Evolutionary conservation across 179 eudicot genomes (phyloP), one percentile per base, ranked within the genome.

Genomic region (Sideroxylon spinosum): DNA sequence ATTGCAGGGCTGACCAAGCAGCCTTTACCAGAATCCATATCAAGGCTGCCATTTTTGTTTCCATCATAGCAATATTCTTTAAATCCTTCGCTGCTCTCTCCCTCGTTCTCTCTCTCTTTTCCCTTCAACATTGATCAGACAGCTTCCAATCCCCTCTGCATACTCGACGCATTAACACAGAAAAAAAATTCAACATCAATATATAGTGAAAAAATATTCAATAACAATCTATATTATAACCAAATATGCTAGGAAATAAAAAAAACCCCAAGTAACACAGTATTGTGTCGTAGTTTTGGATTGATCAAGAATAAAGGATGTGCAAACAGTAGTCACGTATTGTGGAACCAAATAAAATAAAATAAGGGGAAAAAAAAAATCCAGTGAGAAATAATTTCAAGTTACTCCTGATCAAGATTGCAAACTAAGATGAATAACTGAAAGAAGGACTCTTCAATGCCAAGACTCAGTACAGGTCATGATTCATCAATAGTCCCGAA

Each of bases 71-170:
- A 2, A 63, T 77, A 52, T 50, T 59, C 80, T 46, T 13, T 20
- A 14, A 29, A 22, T 7, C 53, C 25, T 6, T 79, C 71, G 22
- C 70, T 64, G 28, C 70, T 64, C 13, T 49, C 77, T 61, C 80
- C 83, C 6, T 70, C 80, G 29, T 66, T 69, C 23, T 73, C 63
- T 23, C 53, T 76, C n/a, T 74, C 83, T 22, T 68, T 29, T 59
- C 75, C 82, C 56, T 78, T 71, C 17, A 22, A 52, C 86, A 80
- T 80, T 55, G 75, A 57, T 32, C 9, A 73, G 48, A 76, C 82
- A 53, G 62, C 46, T 28, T 68, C 62, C 56, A 32, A 19, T 46
- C 56, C 16, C 16, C 71, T 49, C 57, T 70, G 66, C 20, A 14
- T 46, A 22, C 29, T 67, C 80, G 71, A 73, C 66, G 69, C 80